These are phyloP conservation scores for Ceratobasidium theobromae DNA, from an alignment of 1,284 basidiomycete genomes.

Conservation along the genomic window DNA sequence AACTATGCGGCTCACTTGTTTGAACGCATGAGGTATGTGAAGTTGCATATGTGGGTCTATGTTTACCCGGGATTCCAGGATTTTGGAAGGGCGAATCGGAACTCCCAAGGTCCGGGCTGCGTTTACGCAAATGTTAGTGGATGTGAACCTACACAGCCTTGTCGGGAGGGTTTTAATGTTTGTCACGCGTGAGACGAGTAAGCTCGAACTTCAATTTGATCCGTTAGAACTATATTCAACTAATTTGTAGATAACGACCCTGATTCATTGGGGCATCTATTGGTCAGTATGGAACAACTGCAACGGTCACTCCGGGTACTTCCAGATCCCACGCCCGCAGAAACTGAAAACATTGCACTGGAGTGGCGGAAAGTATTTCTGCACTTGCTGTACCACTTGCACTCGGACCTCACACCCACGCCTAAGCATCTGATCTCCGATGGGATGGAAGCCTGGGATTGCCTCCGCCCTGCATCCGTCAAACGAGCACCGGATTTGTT, in stretches of 20 bases:
- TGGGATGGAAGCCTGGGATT: not conserved
- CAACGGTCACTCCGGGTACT: not conserved
- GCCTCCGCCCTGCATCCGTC: not conserved
- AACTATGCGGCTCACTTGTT: not conserved
- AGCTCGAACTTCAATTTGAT: not conserved
- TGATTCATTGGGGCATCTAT: not conserved
- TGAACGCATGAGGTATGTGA: not conserved
- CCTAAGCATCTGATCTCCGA: not conserved
- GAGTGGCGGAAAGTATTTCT: not conserved
- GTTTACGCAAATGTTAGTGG: not conserved
- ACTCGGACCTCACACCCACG: not conserved
- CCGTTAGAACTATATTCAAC: not conserved
- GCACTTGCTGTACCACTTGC: not conserved
- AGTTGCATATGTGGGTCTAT: not conserved
- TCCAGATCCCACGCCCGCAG: not conserved
- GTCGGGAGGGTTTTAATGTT: constrained; percentile 7
- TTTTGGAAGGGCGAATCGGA: not conserved
- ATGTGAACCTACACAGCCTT: not conserved
- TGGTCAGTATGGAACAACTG: not conserved
- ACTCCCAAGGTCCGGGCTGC: not conserved
- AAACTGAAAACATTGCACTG: not conserved
- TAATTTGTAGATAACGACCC: not conserved
- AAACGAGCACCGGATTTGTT: not conserved
- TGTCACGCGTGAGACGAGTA: not conserved
- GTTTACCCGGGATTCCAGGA: not conserved